Evolutionary conservation across 1,139 yeast species (phyloP).

Genomic region (Saccharomyces pastorianus): DNA sequence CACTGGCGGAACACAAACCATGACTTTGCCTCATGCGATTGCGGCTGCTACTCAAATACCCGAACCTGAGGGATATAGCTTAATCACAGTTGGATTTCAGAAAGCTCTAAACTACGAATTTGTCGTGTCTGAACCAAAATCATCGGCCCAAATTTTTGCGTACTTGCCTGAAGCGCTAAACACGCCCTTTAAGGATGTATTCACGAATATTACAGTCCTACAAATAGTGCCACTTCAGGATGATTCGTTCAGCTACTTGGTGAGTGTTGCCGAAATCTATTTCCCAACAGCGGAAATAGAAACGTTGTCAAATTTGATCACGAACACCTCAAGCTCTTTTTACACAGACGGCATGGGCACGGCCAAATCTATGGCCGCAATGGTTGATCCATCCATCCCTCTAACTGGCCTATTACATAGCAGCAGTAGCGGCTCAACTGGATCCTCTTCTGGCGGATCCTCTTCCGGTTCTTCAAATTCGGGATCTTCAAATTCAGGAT

Average conservation of each 20-base stretch:
- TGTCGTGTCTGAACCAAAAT: constrained; percentile 54
- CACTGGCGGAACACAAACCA: constrained; percentile 36
- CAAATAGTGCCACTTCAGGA: constrained; percentile 62
- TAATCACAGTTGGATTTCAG: constrained; percentile 66
- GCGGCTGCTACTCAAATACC: constrained; percentile 35
- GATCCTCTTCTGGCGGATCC: constrained; percentile 10
- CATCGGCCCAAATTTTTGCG: constrained; percentile 71
- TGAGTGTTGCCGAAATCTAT: constrained; percentile 70
- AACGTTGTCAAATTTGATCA: constrained; percentile 40
- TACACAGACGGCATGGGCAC: constrained; percentile 45
- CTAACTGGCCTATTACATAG: constrained; percentile 41
- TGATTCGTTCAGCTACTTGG: constrained; percentile 42
- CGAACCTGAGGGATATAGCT: constrained; percentile 36
- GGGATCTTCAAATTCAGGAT: constrained; percentile 2
- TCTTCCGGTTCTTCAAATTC: not conserved
- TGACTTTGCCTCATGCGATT: constrained; percentile 63
- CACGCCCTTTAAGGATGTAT: constrained; percentile 41
- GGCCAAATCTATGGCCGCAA: constrained; percentile 41
- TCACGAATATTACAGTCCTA: constrained; percentile 42
- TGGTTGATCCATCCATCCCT: constrained; percentile 60
- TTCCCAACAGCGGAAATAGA: constrained; percentile 49
- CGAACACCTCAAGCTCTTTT: constrained; percentile 39
- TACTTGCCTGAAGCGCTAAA: constrained; percentile 52
- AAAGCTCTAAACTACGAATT: constrained; percentile 62
- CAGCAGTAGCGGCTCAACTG: constrained; percentile 15